Base-by-base conservation (phyloP, 306 rosid species). In the Cicer yamashitae region DNA sequence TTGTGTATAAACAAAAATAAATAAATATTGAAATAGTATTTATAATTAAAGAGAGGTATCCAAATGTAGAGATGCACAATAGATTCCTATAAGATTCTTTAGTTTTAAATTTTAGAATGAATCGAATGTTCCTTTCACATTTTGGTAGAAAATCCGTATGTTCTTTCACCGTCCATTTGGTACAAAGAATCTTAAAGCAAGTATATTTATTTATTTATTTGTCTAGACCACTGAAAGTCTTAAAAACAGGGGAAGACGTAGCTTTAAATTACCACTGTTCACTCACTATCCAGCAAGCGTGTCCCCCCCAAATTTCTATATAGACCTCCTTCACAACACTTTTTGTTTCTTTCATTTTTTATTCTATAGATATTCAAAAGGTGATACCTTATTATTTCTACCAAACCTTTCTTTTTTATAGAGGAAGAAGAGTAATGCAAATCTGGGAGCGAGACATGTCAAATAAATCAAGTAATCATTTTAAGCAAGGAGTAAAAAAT, bases 141-240 rank as follows among this genome's bases (percentile, higher is more conserved):
- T 41, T 64, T 15, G 51, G 38, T 64, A 17, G 37, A 64, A 64
- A 14, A 41, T 5, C 25, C 50, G 14, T 9, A 17, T 18, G 8
- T 10, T 77, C 17, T 73, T 84, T 67, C 87, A 73, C 87, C 84
- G 84, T 68, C 87, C 79, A 68, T 78, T 85, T 82, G 86, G 88
- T 85, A 71, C 37, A 82, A 65, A 85, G 60, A 75, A 41, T 64
- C 78, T 30, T 37, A 43, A 77, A 65, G 78, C 17, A 57, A 17
- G 17, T 7, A 43, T 17, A 30, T 72, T 56, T 39, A 25, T 60
- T 44, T 62, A 10, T 30, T 53, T 37, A 13, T 6, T 22, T 22
- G 25, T 22, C 15, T 15, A 72, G 82, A 64, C 77, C 77, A 69
- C 73, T 43, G 2, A 62, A 52, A 60, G 72, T 52, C 78, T 47